A percentile compares a stretch with the other conserved stretches of the same genome.
phyloP scores from a whole-genome alignment of 192 early-diverging fungal species.

The Coemansia sp. region DNA sequence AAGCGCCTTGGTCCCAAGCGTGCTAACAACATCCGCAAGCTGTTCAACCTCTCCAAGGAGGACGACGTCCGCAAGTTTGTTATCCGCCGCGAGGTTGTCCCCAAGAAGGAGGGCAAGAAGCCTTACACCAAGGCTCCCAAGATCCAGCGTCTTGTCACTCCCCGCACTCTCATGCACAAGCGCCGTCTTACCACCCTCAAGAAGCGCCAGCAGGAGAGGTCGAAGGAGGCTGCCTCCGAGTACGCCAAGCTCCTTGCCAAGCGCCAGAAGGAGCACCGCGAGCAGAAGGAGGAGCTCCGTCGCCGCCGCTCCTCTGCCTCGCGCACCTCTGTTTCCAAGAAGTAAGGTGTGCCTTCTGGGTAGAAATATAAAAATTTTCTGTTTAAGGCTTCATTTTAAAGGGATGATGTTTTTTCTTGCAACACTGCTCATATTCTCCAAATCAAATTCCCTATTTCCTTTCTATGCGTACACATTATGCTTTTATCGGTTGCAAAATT shows the following conservation, averaged over 20 bases:
- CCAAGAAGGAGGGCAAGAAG: slow-evolving; percentile 89
- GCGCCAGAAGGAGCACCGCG: slow-evolving; percentile 94
- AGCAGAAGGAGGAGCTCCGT: slow-evolving; percentile 74
- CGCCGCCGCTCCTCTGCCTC: slow-evolving; percentile 57
- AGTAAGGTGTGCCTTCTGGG: slow-evolving; percentile 46
- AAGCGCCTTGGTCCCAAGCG: slow-evolving; percentile 99
- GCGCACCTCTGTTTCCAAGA: slow-evolving; percentile 57
- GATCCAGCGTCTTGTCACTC: slow-evolving; percentile 98
- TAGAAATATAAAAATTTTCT: slow-evolving; percentile 17
- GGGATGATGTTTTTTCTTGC: slow-evolving; percentile 12
- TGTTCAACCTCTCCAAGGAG: slow-evolving; percentile 97
- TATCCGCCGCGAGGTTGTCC: slow-evolving; percentile 90
- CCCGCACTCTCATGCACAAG: slow-evolving; percentile 95
- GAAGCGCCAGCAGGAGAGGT: slow-evolving; percentile 76
- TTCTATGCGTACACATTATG: background rate
- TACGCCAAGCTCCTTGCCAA: slow-evolving; percentile 86
- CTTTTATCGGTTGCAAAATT: background rate
- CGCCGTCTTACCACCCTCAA: slow-evolving; percentile 85
- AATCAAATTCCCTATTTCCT: background rate
- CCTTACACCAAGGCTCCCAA: slow-evolving; percentile 91
- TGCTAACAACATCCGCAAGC: slow-evolving; percentile 97
- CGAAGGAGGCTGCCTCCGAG: slow-evolving; percentile 66
- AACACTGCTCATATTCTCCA: slow-evolving; percentile 6
- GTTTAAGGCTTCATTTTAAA: slow-evolving; percentile 5
- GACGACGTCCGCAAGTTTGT: slow-evolving; percentile 99